A percentile compares a stretch with the other conserved stretches of the same genome.
Evolutionary conservation across 2,329 filamentous ascomycete genomes (phyloP).

Genomic region (Tolypocladium tundrense): DNA sequence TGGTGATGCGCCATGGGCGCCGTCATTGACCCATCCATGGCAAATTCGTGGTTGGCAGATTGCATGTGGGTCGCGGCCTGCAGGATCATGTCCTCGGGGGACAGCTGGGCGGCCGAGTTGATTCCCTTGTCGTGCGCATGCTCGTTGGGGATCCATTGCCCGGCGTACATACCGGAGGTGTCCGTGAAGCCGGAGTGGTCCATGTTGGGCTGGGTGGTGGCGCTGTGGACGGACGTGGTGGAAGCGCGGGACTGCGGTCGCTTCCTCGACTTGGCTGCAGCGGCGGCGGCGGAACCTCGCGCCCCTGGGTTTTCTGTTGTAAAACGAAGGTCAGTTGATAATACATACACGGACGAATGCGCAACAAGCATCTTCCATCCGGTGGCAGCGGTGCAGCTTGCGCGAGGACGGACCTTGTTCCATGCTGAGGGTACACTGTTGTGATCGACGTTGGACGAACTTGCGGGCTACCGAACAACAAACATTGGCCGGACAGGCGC

Average conservation of each 20-base stretch:
- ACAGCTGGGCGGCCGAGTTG: constrained; percentile 33
- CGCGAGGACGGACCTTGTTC: constrained; percentile 23
- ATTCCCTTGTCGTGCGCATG: constrained; percentile 35
- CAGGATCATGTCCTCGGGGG: constrained; percentile 49
- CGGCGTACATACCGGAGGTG: constrained; percentile 31
- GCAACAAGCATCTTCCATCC: constrained; percentile 1
- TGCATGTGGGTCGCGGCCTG: constrained; percentile 47
- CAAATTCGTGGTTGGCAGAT: constrained; percentile 37
- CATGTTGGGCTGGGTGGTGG: constrained; percentile 38
- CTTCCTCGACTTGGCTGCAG: constrained; percentile 32
- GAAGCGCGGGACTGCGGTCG: constrained; percentile 45
- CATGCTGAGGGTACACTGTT: constrained; percentile 20
- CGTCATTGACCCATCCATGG: constrained; percentile 36
- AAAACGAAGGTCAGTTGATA: neutral
- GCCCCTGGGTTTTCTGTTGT: constrained; percentile 17
- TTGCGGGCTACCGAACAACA: constrained; percentile 25
- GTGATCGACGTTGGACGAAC: constrained; percentile 16
- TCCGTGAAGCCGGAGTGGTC: constrained; percentile 36
- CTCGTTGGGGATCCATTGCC: constrained; percentile 39
- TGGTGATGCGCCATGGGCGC: constrained; percentile 29
- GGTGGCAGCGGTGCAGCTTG: constrained; percentile 2
- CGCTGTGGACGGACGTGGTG: constrained; percentile 46
- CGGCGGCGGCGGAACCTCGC: constrained; percentile 10
- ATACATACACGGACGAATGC: neutral
- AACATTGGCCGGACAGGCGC: constrained; percentile 22